These are phyloP conservation scores for Ophioceras dolichostomum DNA, from an alignment of 2,329 filamentous ascomycete genomes.

Conservation along the genomic window DNA sequence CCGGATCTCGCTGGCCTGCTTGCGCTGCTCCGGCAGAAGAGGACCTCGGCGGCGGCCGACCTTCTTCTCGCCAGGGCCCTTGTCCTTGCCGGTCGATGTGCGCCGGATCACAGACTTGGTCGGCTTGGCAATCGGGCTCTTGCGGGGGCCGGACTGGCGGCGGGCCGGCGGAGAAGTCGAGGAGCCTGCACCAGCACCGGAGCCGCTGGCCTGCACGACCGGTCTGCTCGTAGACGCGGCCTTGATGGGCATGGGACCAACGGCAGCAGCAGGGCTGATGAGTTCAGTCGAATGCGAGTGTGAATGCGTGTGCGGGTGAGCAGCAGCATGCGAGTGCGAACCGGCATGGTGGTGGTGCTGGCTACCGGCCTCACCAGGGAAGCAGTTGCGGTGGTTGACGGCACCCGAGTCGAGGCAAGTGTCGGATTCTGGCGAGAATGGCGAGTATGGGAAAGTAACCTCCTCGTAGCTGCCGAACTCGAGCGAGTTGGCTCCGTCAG, in stretches of 20 bases:
- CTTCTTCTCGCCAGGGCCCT: slow-evolving; percentile 78
- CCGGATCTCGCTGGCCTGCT: slow-evolving; percentile 92
- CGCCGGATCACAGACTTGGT: slow-evolving; percentile 78
- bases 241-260: slow-evolving; percentile 59
- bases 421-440: slow-evolving; percentile 76
- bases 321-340: too few species aligned
- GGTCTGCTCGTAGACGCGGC: slow-evolving; percentile 46
- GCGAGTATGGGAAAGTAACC: slow-evolving; percentile 58
- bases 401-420: slow-evolving; percentile 49
- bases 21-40: slow-evolving; percentile 82
- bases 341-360: slow-evolving; percentile 26
- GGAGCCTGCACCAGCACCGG: slow-evolving; percentile 39
- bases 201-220: slow-evolving; percentile 46
- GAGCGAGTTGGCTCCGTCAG: slow-evolving; percentile 54
- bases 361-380: slow-evolving; percentile 40
- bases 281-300: slow-evolving; percentile 37
- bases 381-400: slow-evolving; percentile 51
- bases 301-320: slow-evolving; percentile 21
- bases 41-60: slow-evolving; percentile 84
- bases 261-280: slow-evolving; percentile 56
- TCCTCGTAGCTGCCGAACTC: slow-evolving; percentile 75
- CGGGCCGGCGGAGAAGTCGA: slow-evolving; percentile 52
- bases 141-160: slow-evolving; percentile 57
- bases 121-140: slow-evolving; percentile 70
- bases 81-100: slow-evolving; percentile 57